phyloP scores from a whole-genome alignment of 1,284 basidiomycete species.

The Athelia psychrophila region DNA sequence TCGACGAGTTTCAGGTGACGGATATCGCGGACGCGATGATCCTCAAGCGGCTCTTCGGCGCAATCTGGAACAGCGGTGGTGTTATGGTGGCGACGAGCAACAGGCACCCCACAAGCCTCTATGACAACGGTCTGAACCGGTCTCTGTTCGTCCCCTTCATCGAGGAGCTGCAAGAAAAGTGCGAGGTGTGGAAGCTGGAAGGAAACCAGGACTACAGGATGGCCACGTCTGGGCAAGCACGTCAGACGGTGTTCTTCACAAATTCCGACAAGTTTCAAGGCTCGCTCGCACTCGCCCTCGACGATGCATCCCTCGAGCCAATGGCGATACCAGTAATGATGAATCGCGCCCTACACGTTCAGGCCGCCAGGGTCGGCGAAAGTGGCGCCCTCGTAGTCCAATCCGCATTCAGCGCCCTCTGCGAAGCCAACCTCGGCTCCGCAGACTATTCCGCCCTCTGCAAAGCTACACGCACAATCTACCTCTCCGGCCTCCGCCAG shows the following conservation, averaged over 20 bases:
- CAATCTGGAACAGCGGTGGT: constrained; percentile 73
- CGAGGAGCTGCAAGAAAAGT: constrained; percentile 85
- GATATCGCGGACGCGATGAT: constrained; percentile 99
- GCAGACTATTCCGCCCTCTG: constrained; percentile 97
- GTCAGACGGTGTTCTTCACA: constrained; percentile 89
- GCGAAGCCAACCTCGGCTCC: constrained; percentile 87
- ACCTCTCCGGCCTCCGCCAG: constrained; percentile 85
- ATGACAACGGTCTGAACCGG: constrained; percentile 98
- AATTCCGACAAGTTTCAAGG: constrained; percentile 72
- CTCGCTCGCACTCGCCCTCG: constrained; percentile 71
- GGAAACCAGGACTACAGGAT: constrained; percentile 94
- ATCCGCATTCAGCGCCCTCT: constrained; percentile 88
- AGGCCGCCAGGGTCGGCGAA: constrained; percentile 86
- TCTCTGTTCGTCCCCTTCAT: constrained; percentile 95
- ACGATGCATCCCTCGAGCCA: constrained; percentile 71
- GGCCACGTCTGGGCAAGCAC: constrained; percentile 65
- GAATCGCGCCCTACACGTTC: constrained; percentile 75
- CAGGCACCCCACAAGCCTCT: constrained; percentile 95
- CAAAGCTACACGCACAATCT: constrained; percentile 82
- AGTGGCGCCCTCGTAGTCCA: constrained; percentile 79
- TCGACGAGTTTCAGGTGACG: constrained; percentile 99
- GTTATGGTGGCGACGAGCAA: constrained; percentile 73
- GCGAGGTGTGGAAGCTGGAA: constrained; percentile 50
- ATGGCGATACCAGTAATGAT: constrained; percentile 55
- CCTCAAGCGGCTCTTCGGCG: constrained; percentile 64